Percentiles rank a stretch among this genome's conserved stretches.
Conservation (phyloP, 1,284 basidiomycete species). For the Butyriboletus regius region DNA sequence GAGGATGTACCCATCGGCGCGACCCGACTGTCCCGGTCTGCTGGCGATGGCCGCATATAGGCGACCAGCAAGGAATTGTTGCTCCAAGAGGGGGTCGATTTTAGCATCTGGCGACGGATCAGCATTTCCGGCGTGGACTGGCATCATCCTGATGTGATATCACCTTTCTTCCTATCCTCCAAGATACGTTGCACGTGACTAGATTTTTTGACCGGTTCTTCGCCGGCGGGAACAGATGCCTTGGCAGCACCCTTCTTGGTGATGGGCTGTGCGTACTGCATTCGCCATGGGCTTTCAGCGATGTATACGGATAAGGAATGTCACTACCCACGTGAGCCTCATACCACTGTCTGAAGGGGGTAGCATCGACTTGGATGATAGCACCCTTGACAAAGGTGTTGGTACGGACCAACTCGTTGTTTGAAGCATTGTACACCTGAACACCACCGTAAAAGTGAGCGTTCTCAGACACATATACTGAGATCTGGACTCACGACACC, state of each 20-base stretch:
- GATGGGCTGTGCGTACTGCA: constrained; percentile 83
- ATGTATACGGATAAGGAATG: neutral
- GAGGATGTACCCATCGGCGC: constrained; percentile 89
- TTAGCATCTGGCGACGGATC: constrained; percentile 60
- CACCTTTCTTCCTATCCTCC: constrained; percentile 84
- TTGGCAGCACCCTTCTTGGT: constrained; percentile 68
- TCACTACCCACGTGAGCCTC: constrained; percentile 75
- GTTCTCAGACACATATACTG: constrained; percentile 1
- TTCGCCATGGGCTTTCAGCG: constrained; percentile 8
- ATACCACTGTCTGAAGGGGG: constrained; percentile 97
- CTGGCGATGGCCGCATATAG: constrained; percentile 84
- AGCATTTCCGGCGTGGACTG: neutral
- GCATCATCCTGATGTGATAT: constrained; percentile 16
- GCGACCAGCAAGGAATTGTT: constrained; percentile 81
- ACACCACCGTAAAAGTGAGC: constrained; percentile 4
- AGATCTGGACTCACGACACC: constrained; percentile 66
- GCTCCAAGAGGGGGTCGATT: constrained; percentile 79
- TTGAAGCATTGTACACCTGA: constrained; percentile 93
- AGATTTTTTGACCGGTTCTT: constrained; percentile 77
- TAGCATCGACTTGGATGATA: constrained; percentile 91
- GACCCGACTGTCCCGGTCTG: constrained; percentile 89
- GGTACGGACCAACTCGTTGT: constrained; percentile 97
- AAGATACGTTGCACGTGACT: constrained; percentile 80
- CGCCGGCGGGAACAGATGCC: constrained; percentile 41
- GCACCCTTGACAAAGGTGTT: constrained; percentile 94